A percentile compares a stretch with the other conserved stretches of the same genome.
These are phyloP conservation scores for Phytophthora citricola DNA, from an alignment of 352 stramenopile genomes.

Conservation along the genomic window DNA sequence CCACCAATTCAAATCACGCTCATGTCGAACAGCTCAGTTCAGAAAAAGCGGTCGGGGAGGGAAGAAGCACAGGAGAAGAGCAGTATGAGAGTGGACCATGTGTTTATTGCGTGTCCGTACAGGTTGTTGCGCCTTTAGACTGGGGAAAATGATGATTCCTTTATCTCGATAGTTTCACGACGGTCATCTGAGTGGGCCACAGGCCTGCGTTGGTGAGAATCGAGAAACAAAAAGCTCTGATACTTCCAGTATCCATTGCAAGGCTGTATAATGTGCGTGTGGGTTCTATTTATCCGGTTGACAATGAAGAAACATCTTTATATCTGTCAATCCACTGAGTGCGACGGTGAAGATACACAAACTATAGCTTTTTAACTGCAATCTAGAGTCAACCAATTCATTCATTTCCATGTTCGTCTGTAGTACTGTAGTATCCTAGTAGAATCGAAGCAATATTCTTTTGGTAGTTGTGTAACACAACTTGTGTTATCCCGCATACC, in stretches of 20 bases:
- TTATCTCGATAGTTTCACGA: conserved; percentile 91
- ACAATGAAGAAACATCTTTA: conserved; percentile 76
- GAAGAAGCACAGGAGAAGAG: neutral
- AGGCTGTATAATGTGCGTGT: conserved; percentile 10
- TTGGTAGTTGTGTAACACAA: too few species aligned
- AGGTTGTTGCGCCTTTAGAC: conserved; percentile 19
- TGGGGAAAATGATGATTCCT: conserved; percentile 86
- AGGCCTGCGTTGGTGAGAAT: conserved; percentile 80
- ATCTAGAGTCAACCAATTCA: conserved; percentile 46
- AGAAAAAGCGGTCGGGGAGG: conserved; percentile 3
- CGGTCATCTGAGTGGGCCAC: conserved; percentile 87
- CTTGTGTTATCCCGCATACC: too few species aligned
- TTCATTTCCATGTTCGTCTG: neutral
- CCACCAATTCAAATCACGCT: neutral
- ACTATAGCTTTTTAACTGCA: conserved; percentile 87
- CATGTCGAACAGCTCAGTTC: conserved; percentile 4
- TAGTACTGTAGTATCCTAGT: too few species aligned
- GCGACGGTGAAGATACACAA: conserved; percentile 76
- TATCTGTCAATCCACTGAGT: conserved; percentile 83
- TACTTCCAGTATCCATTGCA: conserved; percentile 50
- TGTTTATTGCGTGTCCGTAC: neutral
- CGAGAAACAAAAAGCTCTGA: conserved; percentile 89
- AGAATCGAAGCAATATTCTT: too few species aligned
- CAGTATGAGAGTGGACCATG: neutral
- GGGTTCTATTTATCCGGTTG: conserved; percentile 10